Evolutionary conservation across 257 asterid genomes (phyloP), one percentile per base, ranked within the genome.

Genomic region (Sherardia arvensis): DNA sequence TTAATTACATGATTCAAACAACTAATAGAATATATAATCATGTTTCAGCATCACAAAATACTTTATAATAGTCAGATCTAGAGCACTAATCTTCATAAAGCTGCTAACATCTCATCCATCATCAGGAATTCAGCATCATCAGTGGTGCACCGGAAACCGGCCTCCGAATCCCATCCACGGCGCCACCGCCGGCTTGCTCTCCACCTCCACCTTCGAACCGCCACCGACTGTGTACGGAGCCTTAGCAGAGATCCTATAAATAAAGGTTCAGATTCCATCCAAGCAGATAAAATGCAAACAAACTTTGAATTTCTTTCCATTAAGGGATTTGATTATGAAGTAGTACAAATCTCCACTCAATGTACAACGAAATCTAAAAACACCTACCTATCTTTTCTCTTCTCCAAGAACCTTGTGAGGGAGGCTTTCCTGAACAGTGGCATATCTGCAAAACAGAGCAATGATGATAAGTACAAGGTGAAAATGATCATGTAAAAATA

Each of bases 391-490:
- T 76, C 79, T 66, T 79, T 79, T 56, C 84, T 71, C 57, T 79
- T 79, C 81, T 79, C 81, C 54, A 79, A 51, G 70, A 79, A 79
- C 69, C 81, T 63, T 49, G 81, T 68, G 21, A 79, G 75, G 9
- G 84, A 79, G 2, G 72, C 78, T 62, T 74, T 68, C 73, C 84
- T 79, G 6, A 79, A 71, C 36, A 79, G 62, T 14, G 84, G 84
- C 57, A 79, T 48, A 69, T 79, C 84, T 79, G 75, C 60, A 60
- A n/a, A 15, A 22, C 22, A 23, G 21, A 22, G 15, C 43, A 64
- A 53, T 1, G 32, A 69, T 12, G 20, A 64, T 15, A 23, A n/a
- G 53, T 28, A 15, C 56, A 38, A n/a, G 30, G 20, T 45, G 54
- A 10, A 53, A 5, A 33, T 21, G 0, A 23, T 30, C 7, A 0